Evolutionary conservation across 345 rosid genomes (phyloP).

Genomic region (Durio zibethinus): DNA sequence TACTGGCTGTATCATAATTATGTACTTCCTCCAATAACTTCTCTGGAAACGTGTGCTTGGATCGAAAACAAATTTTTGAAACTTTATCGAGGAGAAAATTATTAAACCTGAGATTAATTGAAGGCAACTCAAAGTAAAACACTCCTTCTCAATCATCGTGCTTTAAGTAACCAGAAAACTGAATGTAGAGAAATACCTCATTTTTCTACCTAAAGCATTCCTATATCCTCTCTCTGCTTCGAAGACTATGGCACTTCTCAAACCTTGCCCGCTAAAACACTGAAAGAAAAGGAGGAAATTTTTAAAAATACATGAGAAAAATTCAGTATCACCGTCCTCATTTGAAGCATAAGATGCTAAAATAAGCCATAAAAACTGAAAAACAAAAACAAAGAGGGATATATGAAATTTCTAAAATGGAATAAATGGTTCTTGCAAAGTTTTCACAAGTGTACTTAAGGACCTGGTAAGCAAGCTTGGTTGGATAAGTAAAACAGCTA

Average conservation of each 20-base stretch:
- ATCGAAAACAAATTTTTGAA: constrained; percentile 39
- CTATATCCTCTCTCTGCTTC: constrained; percentile 38
- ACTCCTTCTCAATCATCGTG: neutral
- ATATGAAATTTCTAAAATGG: neutral
- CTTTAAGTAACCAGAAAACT: neutral
- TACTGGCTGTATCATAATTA: constrained; percentile 28
- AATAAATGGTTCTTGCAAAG: neutral
- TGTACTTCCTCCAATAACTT: constrained; percentile 39
- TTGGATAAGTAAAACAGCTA: neutral
- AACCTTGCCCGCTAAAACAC: constrained; percentile 32
- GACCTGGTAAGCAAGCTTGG: neutral
- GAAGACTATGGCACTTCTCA: constrained; percentile 36
- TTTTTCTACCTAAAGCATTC: constrained; percentile 37
- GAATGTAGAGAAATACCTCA: constrained; percentile 30
- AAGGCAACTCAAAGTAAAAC: neutral
- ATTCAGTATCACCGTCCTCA: neutral
- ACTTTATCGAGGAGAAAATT: constrained; percentile 7
- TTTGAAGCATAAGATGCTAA: neutral
- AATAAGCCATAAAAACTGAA: neutral
- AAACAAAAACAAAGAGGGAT: neutral
- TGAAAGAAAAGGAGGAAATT: neutral
- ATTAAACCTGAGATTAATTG: constrained; percentile 41
- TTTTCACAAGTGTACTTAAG: neutral
- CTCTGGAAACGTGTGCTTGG: constrained; percentile 46
- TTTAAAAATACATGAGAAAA: neutral